phyloP scores from a whole-genome alignment of 768 basidiomycete genomes.

The Phanerodontia chrysosporium region DNA sequence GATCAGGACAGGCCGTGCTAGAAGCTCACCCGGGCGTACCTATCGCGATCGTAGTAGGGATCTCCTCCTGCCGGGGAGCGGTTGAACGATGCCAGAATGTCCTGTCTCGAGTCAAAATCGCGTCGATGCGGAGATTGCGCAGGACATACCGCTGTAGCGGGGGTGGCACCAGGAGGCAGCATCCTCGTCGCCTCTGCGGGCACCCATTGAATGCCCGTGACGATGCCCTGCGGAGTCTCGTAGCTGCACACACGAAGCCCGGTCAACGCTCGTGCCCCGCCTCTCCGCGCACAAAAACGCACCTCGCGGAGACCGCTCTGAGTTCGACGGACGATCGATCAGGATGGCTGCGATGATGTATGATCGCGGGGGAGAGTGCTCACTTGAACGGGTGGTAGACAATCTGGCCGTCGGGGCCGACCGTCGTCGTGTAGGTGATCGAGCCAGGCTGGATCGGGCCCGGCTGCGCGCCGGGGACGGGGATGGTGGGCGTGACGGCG shows the following conservation, averaged over 20 bases:
- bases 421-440: slow-evolving; percentile 68
- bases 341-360: background rate
- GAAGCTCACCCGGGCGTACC: background rate
- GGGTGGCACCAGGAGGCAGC: slow-evolving; percentile 55
- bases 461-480: slow-evolving; percentile 29
- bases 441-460: slow-evolving; percentile 53
- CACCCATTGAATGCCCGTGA: slow-evolving; percentile 62
- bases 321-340: slow-evolving; percentile 1
- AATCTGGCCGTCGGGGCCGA: slow-evolving; percentile 54
- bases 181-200: slow-evolving; percentile 67
- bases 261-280: background rate
- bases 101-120: slow-evolving; percentile 31
- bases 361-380: slow-evolving; percentile 17
- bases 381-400: slow-evolving; percentile 76
- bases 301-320: slow-evolving; percentile 53
- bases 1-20: background rate
- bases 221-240: slow-evolving; percentile 62
- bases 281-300: background rate
- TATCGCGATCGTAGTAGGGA: slow-evolving; percentile 1
- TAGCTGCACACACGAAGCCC: slow-evolving; percentile 44
- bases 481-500: slow-evolving; percentile 8
- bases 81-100: slow-evolving; percentile 56
- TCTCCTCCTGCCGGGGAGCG: slow-evolving; percentile 9
- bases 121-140: background rate
- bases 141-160: slow-evolving; percentile 47